Base-by-base conservation (phyloP, 2,329 filamentous ascomycete species). In the Capronia epimyces region DNA sequence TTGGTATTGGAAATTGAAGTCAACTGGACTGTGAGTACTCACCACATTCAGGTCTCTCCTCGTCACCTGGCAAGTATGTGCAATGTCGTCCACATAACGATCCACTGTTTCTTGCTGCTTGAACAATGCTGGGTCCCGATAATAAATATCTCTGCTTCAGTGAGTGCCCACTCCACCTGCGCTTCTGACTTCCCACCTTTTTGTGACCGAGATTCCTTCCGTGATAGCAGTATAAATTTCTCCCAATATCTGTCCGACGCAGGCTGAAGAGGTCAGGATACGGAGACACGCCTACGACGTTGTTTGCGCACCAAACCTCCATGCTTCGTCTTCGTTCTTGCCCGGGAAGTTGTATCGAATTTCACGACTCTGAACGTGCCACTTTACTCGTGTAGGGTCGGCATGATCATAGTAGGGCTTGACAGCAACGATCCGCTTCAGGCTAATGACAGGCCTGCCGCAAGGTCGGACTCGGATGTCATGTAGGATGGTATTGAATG, bases 91-190 rank as follows among this genome's bases (percentile, higher is more conserved):
- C 9, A 84, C 70, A 47, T 77, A 77, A 44, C 69, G 69, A 63
- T 84, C 77, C 2, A 84, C 80, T 1, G 76, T 67, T 12, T 66
- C 61, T 58, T 84, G 81, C 31, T 73, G 77, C 34, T 72, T 70
- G 60, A 84, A 84, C 7, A 81, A 70, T 34, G 71, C 70, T 1
- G 81, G 79, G 54, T 83, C 78, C 43, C 73, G 75, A 61, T 84
- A 84, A 60, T 79, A 84, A 24, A 84, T 77, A 57, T 84, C 81
- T 55, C 81, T 83, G 16, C 27, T 29, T 25, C 22, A 21, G 27
- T 45, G 10, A 49, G 46, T 2, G 25, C 45, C 5, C 60, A n/a
- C 20, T 25, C 22, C 15, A 18, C 44, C n/a, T 43, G 22, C 24
- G 45, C 2, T 36, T 27, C 9, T 24, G 15, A 22, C 7, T 10